Evolutionary conservation across 352 stramenopile species (phyloP), one percentile per base, ranked within the genome.

Genomic region (Pythium dissimile): DNA sequence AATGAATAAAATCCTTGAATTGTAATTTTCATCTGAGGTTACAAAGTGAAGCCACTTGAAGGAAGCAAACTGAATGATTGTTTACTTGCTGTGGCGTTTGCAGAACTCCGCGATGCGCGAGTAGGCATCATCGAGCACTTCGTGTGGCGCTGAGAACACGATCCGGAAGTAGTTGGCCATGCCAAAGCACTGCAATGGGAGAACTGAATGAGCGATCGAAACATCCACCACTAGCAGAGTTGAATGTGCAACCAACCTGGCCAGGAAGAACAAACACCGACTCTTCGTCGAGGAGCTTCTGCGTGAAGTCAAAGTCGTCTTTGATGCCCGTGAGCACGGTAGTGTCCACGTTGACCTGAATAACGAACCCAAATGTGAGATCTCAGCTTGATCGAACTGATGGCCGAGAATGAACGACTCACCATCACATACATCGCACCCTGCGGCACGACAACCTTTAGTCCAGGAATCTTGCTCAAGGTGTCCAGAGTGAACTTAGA

Each of bases 341-440:
- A 0, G 75, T 79, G 59, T 94, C 75, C 47, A 23, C 55, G 45
- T 66, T n/a, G 39, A 69, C 57, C 57, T 60, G 13, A n/a, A 48
- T 15, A 28, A 41, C 5, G n/a, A 47, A 9, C 5, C 26, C 8
- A 8, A 24, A 45, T 12, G 38, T 1, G n/a, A 24, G n/a, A n/a
- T n/a, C n/a, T n/a, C n/a, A n/a, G n/a, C n/a, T n/a, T n/a, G n/a
- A n/a, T n/a, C n/a, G n/a, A n/a, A n/a, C n/a, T n/a, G n/a, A n/a
- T n/a, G n/a, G n/a, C n/a, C n/a, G n/a, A n/a, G n/a, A n/a, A n/a
- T n/a, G n/a, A n/a, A n/a, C n/a, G n/a, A 59, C 72, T 47, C 66
- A 87, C 81, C 88, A 98, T 98, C 12, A 86, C 81, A 64, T 99
- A 99, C 93, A 98, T 98, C 31, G 96, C 92, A 10, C 96, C 96